Evolutionary conservation across 441 rosid species (phyloP), one percentile per base, ranked within the genome.

Genomic region (Syzygium syzygioides): DNA sequence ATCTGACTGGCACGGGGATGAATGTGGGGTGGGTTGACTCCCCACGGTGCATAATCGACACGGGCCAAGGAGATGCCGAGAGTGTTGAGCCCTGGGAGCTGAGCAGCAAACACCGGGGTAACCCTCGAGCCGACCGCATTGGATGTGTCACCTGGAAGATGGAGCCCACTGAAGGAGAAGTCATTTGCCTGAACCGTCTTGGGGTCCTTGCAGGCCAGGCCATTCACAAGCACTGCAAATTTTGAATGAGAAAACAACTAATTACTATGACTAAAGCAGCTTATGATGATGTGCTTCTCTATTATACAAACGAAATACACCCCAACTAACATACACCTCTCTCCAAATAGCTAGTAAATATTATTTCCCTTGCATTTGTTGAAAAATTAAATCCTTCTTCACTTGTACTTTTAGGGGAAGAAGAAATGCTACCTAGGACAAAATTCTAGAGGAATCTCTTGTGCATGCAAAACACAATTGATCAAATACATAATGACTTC

Each of bases 1-100:
- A 20, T 71, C 17, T 37, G 2, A 19, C 50, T 5, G 26, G 17
- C 50, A 0, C 2, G 50, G 0, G 4, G 50, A 0, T 37, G 8
- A 71, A 8, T 13, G 1, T 20, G 80, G 50, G 5, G 5, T 23
- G 80, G 80, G 80, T 68, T 68, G 79, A 34, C 37, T 68, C 48
- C 48, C 79, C 79, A 68, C 0, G 79, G 79, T 68, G 26, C 79
- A 14, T 68, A 68, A 34, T 68, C 79, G 20, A 68, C 11, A 26
- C 26, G 48, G 26, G 79, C 79, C 48, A 68, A 4, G 79, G 28
- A 68, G 45, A 68, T 10, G 50, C 50, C 9, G 15, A 71, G 80
- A 34, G 80, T 34, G 4, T 71, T 20, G 50, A 1, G 79, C 14
- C 45, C 7, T 6, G 26, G 26, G 45, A 68, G 48, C 2, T 4